Evolutionary conservation across 768 basidiomycete genomes (phyloP).

Genomic region (Leucogyrophana mollusca): DNA sequence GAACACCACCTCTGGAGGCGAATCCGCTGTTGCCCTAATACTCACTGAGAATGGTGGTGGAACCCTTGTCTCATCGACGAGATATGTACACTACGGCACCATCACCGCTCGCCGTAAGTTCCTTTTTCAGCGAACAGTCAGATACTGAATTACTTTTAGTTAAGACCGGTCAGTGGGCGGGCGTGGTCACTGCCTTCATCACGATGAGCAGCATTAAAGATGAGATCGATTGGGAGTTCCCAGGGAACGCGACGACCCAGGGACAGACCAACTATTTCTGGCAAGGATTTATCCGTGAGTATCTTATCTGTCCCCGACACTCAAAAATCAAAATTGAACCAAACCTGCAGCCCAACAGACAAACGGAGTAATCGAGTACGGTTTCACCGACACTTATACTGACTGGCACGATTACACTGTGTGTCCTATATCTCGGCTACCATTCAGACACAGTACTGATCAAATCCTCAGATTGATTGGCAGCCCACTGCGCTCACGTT

Average conservation of each 20-base stretch:
- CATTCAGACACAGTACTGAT: background rate
- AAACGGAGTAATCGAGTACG: constrained; percentile 47
- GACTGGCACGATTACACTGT: constrained; percentile 81
- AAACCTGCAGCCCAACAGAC: constrained; percentile 39
- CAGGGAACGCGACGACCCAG: constrained; percentile 56
- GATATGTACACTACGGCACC: constrained; percentile 79
- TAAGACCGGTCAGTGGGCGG: constrained; percentile 77
- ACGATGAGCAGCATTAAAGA: constrained; percentile 84
- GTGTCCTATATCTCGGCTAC: constrained; percentile 20
- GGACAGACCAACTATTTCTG: constrained; percentile 84
- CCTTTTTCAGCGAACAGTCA: background rate
- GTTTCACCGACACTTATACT: constrained; percentile 58
- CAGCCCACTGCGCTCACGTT: constrained; percentile 64
- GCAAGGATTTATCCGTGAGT: constrained; percentile 68
- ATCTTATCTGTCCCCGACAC: background rate
- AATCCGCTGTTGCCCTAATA: constrained; percentile 62
- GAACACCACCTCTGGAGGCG: constrained; percentile 56
- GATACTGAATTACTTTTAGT: constrained; percentile 36
- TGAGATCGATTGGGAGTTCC: constrained; percentile 88
- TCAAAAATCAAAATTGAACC: background rate
- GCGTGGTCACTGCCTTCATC: constrained; percentile 83
- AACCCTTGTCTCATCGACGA: constrained; percentile 74
- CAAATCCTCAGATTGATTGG: constrained; percentile 69
- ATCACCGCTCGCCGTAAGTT: constrained; percentile 62
- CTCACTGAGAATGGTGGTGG: constrained; percentile 74